Conservation (phyloP, 257 asterid genomes). For the Scutellaria minor region DNA sequence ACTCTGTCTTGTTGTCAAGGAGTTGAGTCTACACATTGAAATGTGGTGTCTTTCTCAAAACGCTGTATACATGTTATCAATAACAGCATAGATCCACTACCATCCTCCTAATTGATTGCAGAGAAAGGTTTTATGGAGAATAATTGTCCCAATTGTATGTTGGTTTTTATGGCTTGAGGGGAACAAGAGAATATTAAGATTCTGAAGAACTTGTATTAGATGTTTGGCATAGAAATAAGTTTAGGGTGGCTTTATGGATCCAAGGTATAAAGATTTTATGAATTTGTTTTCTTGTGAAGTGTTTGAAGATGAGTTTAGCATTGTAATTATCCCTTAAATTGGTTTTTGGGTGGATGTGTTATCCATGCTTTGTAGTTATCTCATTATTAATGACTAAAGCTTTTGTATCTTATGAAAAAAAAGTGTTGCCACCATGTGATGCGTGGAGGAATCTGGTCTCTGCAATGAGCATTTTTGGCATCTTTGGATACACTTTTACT, state of each 20-base stretch:
- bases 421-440: constrained; percentile 13
- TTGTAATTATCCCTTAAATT: no score
- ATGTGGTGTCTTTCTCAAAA: constrained; percentile 9
- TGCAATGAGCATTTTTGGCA: constrained; percentile 17
- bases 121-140: no score
- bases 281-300: no score
- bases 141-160: no score
- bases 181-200: neutral
- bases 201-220: neutral
- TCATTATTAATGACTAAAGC: no score
- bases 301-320: no score
- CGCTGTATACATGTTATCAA: constrained; percentile 4
- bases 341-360: no score
- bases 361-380: no score
- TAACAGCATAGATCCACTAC: neutral
- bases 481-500: constrained; percentile 22
- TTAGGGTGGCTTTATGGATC: neutral
- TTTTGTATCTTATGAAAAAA: no score
- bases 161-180: no score
- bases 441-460: constrained; percentile 7
- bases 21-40: constrained; percentile 13
- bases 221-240: neutral
- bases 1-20: constrained; percentile 6
- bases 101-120: neutral
- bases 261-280: no score